phyloP scores from a whole-genome alignment of 257 asterid genomes.

The Ilex aquifolium region DNA sequence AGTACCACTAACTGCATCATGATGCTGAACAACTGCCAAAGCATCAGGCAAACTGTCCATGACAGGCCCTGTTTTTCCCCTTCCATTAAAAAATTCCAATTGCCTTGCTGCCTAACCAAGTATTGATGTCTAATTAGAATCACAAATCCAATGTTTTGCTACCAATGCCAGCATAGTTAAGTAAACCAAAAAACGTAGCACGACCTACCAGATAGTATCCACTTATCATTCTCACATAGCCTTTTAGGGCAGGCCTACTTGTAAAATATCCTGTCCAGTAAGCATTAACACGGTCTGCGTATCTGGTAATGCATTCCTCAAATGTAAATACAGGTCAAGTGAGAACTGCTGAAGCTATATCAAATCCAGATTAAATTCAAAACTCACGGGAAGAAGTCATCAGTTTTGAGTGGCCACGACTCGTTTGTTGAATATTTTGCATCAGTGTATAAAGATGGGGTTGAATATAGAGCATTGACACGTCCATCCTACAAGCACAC shows the following conservation, averaged over 20 bases:
- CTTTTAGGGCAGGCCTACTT: slow-evolving; percentile 81
- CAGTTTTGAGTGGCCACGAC: slow-evolving; percentile 90
- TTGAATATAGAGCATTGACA: slow-evolving; percentile 89
- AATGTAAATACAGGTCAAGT: slow-evolving; percentile 7
- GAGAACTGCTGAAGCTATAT: neutral
- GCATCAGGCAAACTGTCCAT: slow-evolving; percentile 77
- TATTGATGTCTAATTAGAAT: neutral
- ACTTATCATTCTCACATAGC: slow-evolving; percentile 79
- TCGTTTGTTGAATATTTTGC: slow-evolving; percentile 72
- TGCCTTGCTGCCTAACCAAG: slow-evolving; percentile 85
- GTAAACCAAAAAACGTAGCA: slow-evolving; percentile 16
- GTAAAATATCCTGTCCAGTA: slow-evolving; percentile 99
- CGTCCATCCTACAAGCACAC: slow-evolving; percentile 83
- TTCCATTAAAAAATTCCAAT: slow-evolving; percentile 68
- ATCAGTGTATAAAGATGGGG: slow-evolving; percentile 90
- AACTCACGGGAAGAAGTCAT: slow-evolving; percentile 94
- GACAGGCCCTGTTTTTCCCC: slow-evolving; percentile 54
- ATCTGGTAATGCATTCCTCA: slow-evolving; percentile 41
- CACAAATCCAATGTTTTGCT: slow-evolving; percentile 3
- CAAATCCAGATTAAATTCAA: neutral
- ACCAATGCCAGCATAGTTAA: slow-evolving; percentile 6
- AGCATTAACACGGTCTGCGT: slow-evolving; percentile 83
- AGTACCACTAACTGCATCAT: slow-evolving; percentile 94
- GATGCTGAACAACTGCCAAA: slow-evolving; percentile 90
- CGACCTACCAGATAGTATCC: slow-evolving; percentile 81